A percentile compares a stretch with the other conserved stretches of the same genome.
phyloP scores from a whole-genome alignment of 495 filamentous ascomycete genomes.

The Neurospora hispaniola region DNA sequence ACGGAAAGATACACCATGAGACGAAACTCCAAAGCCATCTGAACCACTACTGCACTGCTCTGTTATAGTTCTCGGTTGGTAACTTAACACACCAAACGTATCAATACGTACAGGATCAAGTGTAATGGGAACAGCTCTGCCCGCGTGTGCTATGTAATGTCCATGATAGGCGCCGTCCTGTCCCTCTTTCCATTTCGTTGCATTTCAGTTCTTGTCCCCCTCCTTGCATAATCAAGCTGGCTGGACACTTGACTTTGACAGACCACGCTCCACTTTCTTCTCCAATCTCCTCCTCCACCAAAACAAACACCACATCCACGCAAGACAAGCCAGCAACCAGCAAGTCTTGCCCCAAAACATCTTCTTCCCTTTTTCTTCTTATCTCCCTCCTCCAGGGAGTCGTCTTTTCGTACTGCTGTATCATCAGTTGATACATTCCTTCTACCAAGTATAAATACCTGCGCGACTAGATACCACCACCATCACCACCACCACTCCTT shows the following conservation, averaged over 20 bases:
- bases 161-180: not conserved
- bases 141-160: not conserved
- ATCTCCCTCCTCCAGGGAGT: not conserved
- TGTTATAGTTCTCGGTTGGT: not conserved
- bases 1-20: not conserved
- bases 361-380: not conserved
- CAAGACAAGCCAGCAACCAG: not conserved
- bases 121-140: not conserved
- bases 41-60: not conserved
- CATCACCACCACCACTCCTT: not conserved
- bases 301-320: not conserved
- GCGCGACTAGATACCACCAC: not conserved
- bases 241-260: not conserved
- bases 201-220: not conserved
- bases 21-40: not conserved
- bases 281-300: not conserved
- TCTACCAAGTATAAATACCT: not conserved
- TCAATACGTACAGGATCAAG: not conserved
- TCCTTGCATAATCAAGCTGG: not conserved
- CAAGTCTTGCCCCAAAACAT: not conserved
- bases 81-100: not conserved
- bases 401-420: not conserved
- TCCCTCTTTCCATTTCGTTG: not conserved
- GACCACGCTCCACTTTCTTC: not conserved
- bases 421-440: not conserved